Conservation (phyloP, 345 rosid species). For the Citrus sp. region DNA sequence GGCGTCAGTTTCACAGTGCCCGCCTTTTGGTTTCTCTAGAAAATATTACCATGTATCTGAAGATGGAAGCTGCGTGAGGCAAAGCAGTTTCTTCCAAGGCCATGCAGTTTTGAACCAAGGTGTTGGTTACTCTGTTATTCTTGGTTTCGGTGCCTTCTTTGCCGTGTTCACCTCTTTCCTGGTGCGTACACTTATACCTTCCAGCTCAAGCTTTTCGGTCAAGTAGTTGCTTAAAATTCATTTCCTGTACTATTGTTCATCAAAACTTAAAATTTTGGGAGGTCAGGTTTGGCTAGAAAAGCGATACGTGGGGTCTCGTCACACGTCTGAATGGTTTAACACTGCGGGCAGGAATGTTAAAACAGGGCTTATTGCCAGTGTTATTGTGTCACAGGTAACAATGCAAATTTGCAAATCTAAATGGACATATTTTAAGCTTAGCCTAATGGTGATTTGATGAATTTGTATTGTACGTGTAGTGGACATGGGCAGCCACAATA, state of each 20-base stretch:
- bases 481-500: conserved; percentile 99
- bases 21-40: conserved; percentile 69
- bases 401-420: background rate
- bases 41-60: conserved; percentile 49
- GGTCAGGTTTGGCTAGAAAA: conserved; percentile 85
- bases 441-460: background rate
- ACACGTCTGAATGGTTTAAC: conserved; percentile 97
- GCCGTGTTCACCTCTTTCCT: conserved; percentile 86
- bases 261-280: background rate
- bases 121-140: conserved; percentile 78
- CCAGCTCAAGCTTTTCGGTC: background rate
- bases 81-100: conserved; percentile 66
- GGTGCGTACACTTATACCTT: conserved; percentile 21
- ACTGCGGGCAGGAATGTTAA: conserved; percentile 95
- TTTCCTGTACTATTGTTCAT: background rate
- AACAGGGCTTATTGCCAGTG: conserved; percentile 94
- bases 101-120: conserved; percentile 70
- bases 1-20: conserved; percentile 39
- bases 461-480: conserved; percentile 31
- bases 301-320: conserved; percentile 76
- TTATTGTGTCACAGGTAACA: conserved; percentile 79
- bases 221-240: background rate
- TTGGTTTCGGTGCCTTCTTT: conserved; percentile 91
- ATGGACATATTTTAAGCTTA: background rate
- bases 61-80: conserved; percentile 53